A percentile compares a stretch with the other conserved stretches of the same genome.
phyloP scores from a whole-genome alignment of 257 asterid species.

The Cruciata laevipes region DNA sequence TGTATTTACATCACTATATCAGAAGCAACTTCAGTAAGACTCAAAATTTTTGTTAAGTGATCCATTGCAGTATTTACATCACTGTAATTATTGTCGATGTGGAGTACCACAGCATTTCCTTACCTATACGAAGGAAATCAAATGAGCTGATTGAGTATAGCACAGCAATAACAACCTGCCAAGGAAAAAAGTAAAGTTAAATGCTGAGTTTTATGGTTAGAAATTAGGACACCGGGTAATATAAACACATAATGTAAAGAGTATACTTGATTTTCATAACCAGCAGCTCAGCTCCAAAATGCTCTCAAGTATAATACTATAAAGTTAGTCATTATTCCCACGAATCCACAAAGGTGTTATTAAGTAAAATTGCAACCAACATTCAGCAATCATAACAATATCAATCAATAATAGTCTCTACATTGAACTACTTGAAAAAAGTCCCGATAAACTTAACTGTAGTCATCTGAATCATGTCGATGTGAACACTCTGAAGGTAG shows the following conservation, averaged over 20 bases:
- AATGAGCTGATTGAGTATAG: slow-evolving; percentile 56
- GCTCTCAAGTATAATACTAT: not conserved
- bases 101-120: slow-evolving; percentile 5
- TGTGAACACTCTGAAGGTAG: slow-evolving; percentile 50
- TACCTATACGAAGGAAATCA: slow-evolving; percentile 68
- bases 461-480: slow-evolving; percentile 46
- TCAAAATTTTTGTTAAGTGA: not conserved
- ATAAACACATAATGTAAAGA: not conserved
- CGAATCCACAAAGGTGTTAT: not conserved
- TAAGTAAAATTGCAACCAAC: not conserved
- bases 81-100: not conserved
- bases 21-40: not conserved
- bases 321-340: not conserved
- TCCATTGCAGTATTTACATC: not conserved
- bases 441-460: slow-evolving; percentile 52
- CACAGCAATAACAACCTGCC: slow-evolving; percentile 61
- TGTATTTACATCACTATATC: too few species aligned
- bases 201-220: not conserved
- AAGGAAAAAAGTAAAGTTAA: slow-evolving; percentile 7
- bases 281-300: not conserved
- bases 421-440: slow-evolving; percentile 3
- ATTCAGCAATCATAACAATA: not conserved
- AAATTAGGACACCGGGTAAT: not conserved
- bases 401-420: not conserved
- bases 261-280: not conserved